Conservation (phyloP, 2,329 filamentous ascomycete genomes). For the Venturia aucupariae region DNA sequence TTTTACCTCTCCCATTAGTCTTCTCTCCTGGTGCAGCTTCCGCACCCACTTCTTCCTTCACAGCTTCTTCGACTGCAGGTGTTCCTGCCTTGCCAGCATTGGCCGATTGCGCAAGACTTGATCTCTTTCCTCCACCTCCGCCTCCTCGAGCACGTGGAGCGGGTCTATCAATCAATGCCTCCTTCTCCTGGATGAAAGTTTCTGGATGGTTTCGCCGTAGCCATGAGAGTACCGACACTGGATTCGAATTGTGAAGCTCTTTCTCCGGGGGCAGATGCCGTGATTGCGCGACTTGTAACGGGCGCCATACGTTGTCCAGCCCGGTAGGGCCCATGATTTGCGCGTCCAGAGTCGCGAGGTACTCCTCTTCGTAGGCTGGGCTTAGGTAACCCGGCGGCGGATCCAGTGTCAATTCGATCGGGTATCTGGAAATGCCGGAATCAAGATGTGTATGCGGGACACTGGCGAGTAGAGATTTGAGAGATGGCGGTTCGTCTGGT, state of each 20-base stretch:
- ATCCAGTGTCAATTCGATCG: constrained; percentile 35
- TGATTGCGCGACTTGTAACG: constrained; percentile 24
- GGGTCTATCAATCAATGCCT: constrained; percentile 34
- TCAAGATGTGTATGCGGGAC: constrained; percentile 31
- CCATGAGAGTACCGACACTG: constrained; percentile 93
- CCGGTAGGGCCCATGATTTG: constrained; percentile 34
- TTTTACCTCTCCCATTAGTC: constrained; percentile 26
- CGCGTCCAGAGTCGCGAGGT: constrained; percentile 56
- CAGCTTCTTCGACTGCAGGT: constrained; percentile 26
- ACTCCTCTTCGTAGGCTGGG: constrained; percentile 63
- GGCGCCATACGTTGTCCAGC: neutral
- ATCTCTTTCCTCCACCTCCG: constrained; percentile 22
- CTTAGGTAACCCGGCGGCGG: constrained; percentile 59
- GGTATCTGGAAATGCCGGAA: constrained; percentile 27
- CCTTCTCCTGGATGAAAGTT: constrained; percentile 71
- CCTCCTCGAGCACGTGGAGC: constrained; percentile 25
- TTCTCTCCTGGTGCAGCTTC: constrained; percentile 23
- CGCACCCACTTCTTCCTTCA: constrained; percentile 32
- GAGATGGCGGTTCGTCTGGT: constrained; percentile 21
- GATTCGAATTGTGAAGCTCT: constrained; percentile 60
- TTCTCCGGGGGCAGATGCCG: constrained; percentile 35
- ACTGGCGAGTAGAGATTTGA: constrained; percentile 32
- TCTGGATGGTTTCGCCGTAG: constrained; percentile 75
- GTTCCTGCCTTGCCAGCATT: constrained; percentile 14
- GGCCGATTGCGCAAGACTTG: constrained; percentile 25